These are phyloP conservation scores for Globisporangium spinosum DNA, from an alignment of 352 stramenopile species.

Conservation along the genomic window DNA sequence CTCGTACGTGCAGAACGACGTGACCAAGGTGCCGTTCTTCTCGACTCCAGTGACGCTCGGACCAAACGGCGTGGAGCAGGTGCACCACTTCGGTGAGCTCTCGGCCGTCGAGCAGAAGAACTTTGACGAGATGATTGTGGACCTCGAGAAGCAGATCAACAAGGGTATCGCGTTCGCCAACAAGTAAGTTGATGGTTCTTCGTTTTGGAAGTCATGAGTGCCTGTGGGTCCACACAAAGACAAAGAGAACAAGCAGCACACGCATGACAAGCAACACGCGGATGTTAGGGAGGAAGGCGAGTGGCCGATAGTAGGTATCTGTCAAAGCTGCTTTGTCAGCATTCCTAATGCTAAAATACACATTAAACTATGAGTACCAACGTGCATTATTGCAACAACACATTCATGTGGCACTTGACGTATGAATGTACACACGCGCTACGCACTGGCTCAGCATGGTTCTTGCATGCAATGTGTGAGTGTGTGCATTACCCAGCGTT, in stretches of 20 bases:
- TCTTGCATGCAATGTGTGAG: not conserved
- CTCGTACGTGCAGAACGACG: constrained; percentile 95
- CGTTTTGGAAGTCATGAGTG: not conserved
- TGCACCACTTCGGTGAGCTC: constrained; percentile 91
- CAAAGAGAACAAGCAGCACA: not conserved
- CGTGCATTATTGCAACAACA: not conserved
- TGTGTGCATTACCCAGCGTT: not conserved
- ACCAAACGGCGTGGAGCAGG: constrained; percentile 94
- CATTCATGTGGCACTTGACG: not conserved
- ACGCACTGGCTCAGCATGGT: not conserved
- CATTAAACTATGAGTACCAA: constrained; percentile 7
- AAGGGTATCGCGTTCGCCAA: constrained; percentile 86
- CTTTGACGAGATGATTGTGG: constrained; percentile 88
- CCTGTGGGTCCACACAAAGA: not conserved
- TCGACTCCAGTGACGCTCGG: constrained; percentile 94
- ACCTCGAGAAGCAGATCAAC: constrained; percentile 84
- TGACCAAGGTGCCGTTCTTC: constrained; percentile 96
- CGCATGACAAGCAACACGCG: not conserved
- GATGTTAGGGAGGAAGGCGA: not conserved
- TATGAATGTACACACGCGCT: not conserved
- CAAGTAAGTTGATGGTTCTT: constrained; percentile 32
- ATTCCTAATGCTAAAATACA: constrained; percentile 6
- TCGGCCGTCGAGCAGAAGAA: constrained; percentile 81
- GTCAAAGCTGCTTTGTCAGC: not conserved
- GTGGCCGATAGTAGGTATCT: not conserved